Percentiles rank a stretch among this genome's conserved stretches.
phyloP scores from a whole-genome alignment of 1,284 basidiomycete genomes.

The Apiotrichum gracile region DNA sequence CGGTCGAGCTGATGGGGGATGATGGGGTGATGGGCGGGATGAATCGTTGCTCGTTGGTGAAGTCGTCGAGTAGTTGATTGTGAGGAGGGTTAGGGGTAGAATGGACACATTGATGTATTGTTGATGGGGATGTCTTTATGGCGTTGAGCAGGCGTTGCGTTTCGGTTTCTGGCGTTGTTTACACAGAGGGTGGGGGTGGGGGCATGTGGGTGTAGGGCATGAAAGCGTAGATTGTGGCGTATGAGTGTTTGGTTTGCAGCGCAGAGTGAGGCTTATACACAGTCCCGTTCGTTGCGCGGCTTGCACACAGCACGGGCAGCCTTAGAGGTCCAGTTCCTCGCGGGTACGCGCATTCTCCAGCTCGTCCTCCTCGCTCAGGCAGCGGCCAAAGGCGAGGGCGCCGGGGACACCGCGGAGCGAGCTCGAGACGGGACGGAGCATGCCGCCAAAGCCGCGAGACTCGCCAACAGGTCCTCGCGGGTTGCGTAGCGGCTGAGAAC shows the following conservation, averaged over 20 bases:
- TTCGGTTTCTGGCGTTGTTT: too few relatives aligned
- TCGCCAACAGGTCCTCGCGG: conserved; percentile 43
- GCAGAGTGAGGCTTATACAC: neutral
- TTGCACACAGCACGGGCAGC: neutral
- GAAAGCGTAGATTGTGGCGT: neutral
- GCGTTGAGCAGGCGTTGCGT: neutral
- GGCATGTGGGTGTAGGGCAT: neutral
- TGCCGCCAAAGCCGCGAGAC: conserved; percentile 21
- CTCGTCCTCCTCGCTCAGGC: conserved; percentile 35
- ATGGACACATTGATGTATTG: neutral
- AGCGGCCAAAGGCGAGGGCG: conserved; percentile 14
- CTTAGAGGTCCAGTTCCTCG: conserved; percentile 15
- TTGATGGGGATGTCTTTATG: neutral
- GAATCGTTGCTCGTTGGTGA: neutral
- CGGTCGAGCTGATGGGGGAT: neutral
- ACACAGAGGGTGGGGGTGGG: too few relatives aligned
- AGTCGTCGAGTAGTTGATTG: neutral
- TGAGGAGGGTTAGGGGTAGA: neutral
- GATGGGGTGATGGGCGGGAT: neutral
- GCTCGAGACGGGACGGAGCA: conserved; percentile 7
- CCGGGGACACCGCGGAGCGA: conserved; percentile 19
- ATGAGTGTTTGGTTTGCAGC: neutral
- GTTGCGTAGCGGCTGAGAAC: conserved; percentile 32
- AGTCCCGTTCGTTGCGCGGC: neutral
- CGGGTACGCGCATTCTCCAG: conserved; percentile 19